These are phyloP conservation scores for Pinus albicaulis DNA, from an alignment of 75 land plant species.

Conservation along the genomic window DNA sequence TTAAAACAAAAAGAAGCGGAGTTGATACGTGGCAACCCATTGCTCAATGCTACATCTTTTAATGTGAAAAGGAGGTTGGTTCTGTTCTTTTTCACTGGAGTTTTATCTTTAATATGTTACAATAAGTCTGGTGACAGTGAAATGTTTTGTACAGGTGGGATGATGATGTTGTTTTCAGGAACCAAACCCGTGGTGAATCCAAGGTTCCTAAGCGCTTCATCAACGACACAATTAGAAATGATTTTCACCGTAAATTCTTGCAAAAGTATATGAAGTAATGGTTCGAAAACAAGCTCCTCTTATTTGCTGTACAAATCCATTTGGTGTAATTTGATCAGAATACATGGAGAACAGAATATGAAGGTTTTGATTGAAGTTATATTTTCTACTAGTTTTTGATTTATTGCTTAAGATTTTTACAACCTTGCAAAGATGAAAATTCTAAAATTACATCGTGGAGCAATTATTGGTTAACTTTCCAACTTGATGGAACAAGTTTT, in stretches of 20 bases:
- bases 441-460: too few relatives aligned
- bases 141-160: conserved; percentile 69
- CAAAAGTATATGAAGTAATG: conserved; percentile 92
- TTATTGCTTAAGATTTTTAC: too few relatives aligned
- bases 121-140: not conserved
- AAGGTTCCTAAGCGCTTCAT: conserved; percentile 94
- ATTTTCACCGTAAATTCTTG: conserved; percentile 94
- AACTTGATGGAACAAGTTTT: too few relatives aligned
- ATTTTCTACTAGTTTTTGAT: too few relatives aligned
- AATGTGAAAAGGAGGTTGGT: conserved; percentile 87
- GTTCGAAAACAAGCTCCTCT: not conserved
- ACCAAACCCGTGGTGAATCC: conserved; percentile 91
- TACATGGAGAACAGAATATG: too few relatives aligned
- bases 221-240: conserved; percentile 97
- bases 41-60: conserved; percentile 73
- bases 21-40: conserved; percentile 84
- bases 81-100: not conserved
- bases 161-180: conserved; percentile 98
- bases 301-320: too few relatives aligned
- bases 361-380: too few relatives aligned
- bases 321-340: too few relatives aligned
- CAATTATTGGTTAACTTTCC: too few relatives aligned
- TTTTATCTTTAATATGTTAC: not conserved
- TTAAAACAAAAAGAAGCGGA: conserved; percentile 86
- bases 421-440: too few relatives aligned